Conservation (phyloP, 768 basidiomycete species). For the Dacryopinax spathularia region DNA sequence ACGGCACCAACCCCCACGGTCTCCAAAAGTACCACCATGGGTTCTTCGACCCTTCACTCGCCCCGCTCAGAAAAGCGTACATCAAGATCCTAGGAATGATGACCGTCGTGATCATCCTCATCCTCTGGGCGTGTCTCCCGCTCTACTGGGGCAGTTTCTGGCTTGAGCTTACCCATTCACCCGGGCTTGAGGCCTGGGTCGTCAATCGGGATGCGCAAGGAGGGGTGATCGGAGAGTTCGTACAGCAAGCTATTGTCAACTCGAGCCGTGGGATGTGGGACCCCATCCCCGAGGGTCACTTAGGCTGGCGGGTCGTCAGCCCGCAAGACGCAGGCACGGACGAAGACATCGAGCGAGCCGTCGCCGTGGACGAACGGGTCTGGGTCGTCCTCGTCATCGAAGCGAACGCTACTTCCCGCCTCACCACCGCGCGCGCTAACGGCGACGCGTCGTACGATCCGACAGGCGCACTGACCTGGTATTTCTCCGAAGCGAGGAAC, state of each 20-base stretch:
- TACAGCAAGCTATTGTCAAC: conserved; percentile 5
- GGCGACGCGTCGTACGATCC: conserved; percentile 30
- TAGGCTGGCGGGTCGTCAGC: conserved; percentile 19
- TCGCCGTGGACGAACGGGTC: conserved; percentile 25
- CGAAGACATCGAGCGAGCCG: conserved; percentile 21
- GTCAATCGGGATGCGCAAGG: conserved; percentile 28
- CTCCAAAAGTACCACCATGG: conserved; percentile 1
- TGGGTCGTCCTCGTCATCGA: conserved; percentile 34
- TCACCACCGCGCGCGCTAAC: conserved; percentile 24
- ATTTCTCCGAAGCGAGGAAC: conserved; percentile 33
- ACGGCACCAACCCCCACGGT: not conserved
- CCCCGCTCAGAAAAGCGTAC: conserved; percentile 18
- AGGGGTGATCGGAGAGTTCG: not conserved
- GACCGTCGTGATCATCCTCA: conserved; percentile 21
- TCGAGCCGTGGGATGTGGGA: conserved; percentile 17
- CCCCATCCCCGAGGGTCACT: conserved; percentile 15
- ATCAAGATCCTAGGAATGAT: conserved; percentile 23
- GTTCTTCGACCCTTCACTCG: conserved; percentile 10
- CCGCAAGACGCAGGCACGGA: conserved; percentile 18
- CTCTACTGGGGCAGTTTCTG: conserved; percentile 24
- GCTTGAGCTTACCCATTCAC: not conserved
- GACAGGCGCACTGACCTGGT: conserved; percentile 24
- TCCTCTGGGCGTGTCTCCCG: conserved; percentile 31
- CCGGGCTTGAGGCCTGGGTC: conserved; percentile 27
- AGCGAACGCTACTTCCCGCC: conserved; percentile 23